These are phyloP conservation scores for Aspergillus proliferans DNA, from an alignment of 2,329 filamentous ascomycete genomes.

Conservation along the genomic window DNA sequence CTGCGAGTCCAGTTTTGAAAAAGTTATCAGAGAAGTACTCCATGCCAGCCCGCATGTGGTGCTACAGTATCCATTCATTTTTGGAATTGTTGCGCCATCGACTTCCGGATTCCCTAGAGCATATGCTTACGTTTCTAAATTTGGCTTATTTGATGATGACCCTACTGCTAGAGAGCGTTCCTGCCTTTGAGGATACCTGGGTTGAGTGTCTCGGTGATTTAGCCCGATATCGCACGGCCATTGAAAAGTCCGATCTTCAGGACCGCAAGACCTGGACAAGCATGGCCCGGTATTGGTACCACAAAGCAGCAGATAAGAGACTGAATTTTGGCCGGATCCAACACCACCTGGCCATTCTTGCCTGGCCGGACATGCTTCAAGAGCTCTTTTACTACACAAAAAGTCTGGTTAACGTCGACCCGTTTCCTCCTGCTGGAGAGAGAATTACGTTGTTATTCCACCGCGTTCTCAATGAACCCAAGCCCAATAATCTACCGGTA, in stretches of 20 bases:
- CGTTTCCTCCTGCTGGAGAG: slow-evolving; percentile 53
- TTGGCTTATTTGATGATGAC: slow-evolving; percentile 87
- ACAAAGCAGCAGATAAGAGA: slow-evolving; percentile 68
- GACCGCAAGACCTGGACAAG: slow-evolving; percentile 76
- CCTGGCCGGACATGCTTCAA: slow-evolving; percentile 51
- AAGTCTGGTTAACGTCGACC: slow-evolving; percentile 49
- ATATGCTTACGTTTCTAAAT: slow-evolving; percentile 89
- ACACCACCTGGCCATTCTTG: slow-evolving; percentile 71
- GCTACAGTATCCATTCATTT: slow-evolving; percentile 82
- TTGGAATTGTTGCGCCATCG: slow-evolving; percentile 69
- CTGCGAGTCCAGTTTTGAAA: slow-evolving; percentile 61
- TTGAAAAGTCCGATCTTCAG: slow-evolving; percentile 71
- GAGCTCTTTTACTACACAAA: slow-evolving; percentile 57
- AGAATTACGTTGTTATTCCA: slow-evolving; percentile 52
- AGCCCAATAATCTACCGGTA: slow-evolving; percentile 24
- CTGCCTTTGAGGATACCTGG: slow-evolving; percentile 80
- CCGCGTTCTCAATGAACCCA: slow-evolving; percentile 40
- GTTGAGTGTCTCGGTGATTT: slow-evolving; percentile 88
- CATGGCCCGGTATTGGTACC: slow-evolving; percentile 78
- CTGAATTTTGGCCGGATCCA: slow-evolving; percentile 74
- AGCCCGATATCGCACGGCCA: slow-evolving; percentile 80
- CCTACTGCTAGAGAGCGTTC: slow-evolving; percentile 76
- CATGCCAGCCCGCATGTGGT: slow-evolving; percentile 93
- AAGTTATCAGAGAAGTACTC: slow-evolving; percentile 72
- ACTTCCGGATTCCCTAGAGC: slow-evolving; percentile 70